Conservation (phyloP, 1,284 basidiomycete species). For the Bjerkandera adusta region DNA sequence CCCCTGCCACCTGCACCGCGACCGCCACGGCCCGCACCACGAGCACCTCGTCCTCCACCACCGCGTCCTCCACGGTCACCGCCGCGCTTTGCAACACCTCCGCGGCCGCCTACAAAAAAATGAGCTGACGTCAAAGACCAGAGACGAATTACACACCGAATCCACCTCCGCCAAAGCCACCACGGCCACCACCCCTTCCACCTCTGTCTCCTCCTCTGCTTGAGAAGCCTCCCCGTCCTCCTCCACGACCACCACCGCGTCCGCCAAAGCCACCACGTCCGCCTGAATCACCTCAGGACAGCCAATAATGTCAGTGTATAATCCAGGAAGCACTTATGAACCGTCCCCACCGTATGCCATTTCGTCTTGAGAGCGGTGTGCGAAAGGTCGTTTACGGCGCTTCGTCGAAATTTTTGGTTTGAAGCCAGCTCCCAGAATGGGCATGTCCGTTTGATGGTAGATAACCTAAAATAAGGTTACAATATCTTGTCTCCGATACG, state of each 20-base stretch:
- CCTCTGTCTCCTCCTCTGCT: slow-evolving; percentile 25
- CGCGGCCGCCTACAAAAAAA: slow-evolving; percentile 33
- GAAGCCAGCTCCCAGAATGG: slow-evolving; percentile 2
- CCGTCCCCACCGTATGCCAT: slow-evolving; percentile 33
- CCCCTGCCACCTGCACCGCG: slow-evolving; percentile 53
- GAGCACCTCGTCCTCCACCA: slow-evolving; percentile 29
- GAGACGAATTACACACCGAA: too few species aligned
- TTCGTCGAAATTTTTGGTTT: slow-evolving; percentile 19
- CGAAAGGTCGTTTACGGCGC: slow-evolving; percentile 9
- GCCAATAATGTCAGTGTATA: background rate
- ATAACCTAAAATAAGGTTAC: too few species aligned
- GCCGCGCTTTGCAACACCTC: slow-evolving; percentile 39
- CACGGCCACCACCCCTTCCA: slow-evolving; percentile 27
- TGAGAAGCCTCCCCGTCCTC: slow-evolving; percentile 24
- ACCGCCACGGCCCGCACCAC: slow-evolving; percentile 35
- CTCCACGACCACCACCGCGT: slow-evolving; percentile 29
- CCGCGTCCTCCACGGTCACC: slow-evolving; percentile 36
- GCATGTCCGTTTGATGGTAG: too few species aligned
- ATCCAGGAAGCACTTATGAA: background rate
- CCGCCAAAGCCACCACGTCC: slow-evolving; percentile 36
- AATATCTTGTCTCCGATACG: too few species aligned
- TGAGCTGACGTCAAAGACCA: background rate
- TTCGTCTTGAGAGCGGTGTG: slow-evolving; percentile 8
- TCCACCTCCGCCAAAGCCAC: slow-evolving; percentile 21
- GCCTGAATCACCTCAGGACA: slow-evolving; percentile 32